Base-by-base conservation (phyloP, 352 stramenopile species). In the Pythium oligandrum region DNA sequence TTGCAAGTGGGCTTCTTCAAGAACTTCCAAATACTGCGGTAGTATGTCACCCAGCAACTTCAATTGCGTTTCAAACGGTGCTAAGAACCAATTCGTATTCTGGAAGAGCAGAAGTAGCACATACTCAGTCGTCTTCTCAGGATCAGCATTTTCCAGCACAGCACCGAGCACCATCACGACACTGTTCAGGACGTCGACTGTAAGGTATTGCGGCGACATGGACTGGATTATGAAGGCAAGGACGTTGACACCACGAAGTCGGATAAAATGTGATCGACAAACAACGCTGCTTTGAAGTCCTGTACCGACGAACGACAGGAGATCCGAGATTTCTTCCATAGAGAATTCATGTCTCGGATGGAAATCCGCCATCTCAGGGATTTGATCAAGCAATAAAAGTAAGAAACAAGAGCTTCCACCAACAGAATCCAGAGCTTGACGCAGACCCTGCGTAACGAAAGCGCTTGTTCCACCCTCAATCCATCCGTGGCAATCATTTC, bases 51-150 rank as follows among this genome's bases (percentile, higher is more conserved):
- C 64, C 0, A 92, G 53, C 4, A 94, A 57, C 40, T 83, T 86
- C 2, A 70, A 53, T 72, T 94, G 84, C 4, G 81, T 91, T 4
- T 86, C 77, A 52, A 83, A 92, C 11, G 79, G 81, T 33, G 78
- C 69, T 2, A 86, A 57, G 63, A 90, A 94, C 84, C 84, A 94
- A 40, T 69, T 90, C 10, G 70, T 78, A 39, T 89, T 92, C 44
- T 82, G 75, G 36, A 90, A 90, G 3, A 94, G 61, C n/a, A 92
- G 57, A 1, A 79, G 52, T 35, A 84, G 71, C 17, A 91, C 78
- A 46, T 71, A 78, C 17, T 83, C 64, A 35, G 70, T 53, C 10
- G 68, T 59, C 46, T 69, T 56, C 8, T 73, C 56, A 11, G 67
- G 0, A 51, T 55, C 34, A 70, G 52, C 11, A 76, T 67, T 59